Conservation (phyloP, 2,329 filamentous ascomycete genomes). For the Trichoderma citrinoviride region DNA sequence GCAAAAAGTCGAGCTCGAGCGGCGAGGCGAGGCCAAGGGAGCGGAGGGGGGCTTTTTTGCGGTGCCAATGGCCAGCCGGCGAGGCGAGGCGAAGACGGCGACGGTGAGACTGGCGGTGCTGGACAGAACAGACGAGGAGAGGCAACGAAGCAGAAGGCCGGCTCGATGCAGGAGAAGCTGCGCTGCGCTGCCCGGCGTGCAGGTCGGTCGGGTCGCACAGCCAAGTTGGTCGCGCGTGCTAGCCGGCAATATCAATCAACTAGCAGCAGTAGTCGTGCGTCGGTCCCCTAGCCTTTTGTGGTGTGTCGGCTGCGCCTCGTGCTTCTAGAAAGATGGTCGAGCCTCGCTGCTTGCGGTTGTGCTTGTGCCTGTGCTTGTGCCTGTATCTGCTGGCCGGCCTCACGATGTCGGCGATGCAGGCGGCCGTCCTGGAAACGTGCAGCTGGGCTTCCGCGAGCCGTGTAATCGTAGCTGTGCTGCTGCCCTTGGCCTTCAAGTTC, state of each 20-base stretch:
- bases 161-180: slow-evolving; percentile 12
- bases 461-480: not conserved
- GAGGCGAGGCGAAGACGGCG: not conserved
- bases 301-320: slow-evolving; percentile 20
- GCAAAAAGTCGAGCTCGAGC: not conserved
- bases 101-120: not conserved
- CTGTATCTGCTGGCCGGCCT: not conserved
- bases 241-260: slow-evolving; percentile 3
- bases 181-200: not conserved
- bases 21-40: not conserved
- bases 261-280: not conserved
- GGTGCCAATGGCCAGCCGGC: not conserved
- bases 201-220: slow-evolving; percentile 1
- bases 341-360: not conserved
- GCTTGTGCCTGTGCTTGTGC: not conserved
- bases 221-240: slow-evolving; percentile 15
- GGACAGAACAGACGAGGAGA: not conserved
- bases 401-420: slow-evolving; percentile 18
- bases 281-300: not conserved
- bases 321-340: slow-evolving; percentile 20
- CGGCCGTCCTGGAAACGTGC: slow-evolving; percentile 21
- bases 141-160: slow-evolving; percentile 4
- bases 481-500: not conserved
- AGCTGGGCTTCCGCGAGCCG: slow-evolving; percentile 11
- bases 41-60: too few species aligned